Evolutionary conservation across 805 yeast species (phyloP).

Genomic region (Cyberlindnera misumaiensis): DNA sequence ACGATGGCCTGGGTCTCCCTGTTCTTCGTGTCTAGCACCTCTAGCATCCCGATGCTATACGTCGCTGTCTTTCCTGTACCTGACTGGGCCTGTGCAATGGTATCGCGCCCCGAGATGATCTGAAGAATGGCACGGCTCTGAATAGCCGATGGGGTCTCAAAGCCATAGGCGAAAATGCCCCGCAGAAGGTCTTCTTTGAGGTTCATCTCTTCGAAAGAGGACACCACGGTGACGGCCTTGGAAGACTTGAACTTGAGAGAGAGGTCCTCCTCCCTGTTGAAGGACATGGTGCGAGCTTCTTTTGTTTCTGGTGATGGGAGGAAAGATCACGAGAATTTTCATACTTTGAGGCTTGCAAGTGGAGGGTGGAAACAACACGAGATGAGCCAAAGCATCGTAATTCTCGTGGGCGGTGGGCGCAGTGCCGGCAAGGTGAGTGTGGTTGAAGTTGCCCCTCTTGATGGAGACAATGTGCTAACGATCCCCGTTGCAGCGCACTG

Average conservation of each 20-base stretch:
- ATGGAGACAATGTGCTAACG: no score
- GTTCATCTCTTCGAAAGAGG: conserved; percentile 73
- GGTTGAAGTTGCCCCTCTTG: conserved; percentile 3
- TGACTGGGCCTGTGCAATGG: conserved; percentile 97
- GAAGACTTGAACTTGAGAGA: conserved; percentile 57
- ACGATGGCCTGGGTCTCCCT: conserved; percentile 84
- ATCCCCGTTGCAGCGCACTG: not conserved
- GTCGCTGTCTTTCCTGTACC: conserved; percentile 99
- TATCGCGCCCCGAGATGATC: conserved; percentile 90
- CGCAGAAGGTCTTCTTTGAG: conserved; percentile 55
- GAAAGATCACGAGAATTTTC: no score
- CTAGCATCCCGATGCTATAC: conserved; percentile 88
- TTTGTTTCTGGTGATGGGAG: not conserved
- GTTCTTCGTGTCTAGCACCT: conserved; percentile 67
- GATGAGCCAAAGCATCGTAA: conserved; percentile 19
- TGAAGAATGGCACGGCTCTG: conserved; percentile 97
- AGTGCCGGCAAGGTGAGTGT: conserved; percentile 41
- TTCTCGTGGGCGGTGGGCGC: conserved; percentile 57
- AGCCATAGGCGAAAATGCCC: conserved; percentile 84
- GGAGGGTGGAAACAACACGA: no score
- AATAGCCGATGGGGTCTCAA: conserved; percentile 94
- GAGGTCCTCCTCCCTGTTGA: conserved; percentile 53
- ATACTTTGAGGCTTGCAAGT: no score
- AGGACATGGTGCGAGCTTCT: conserved; percentile 35
- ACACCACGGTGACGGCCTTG: conserved; percentile 44